A percentile compares a stretch with the other conserved stretches of the same genome.
These are phyloP conservation scores for Exophiala calicioides DNA, from an alignment of 2,329 filamentous ascomycete genomes.

Conservation along the genomic window DNA sequence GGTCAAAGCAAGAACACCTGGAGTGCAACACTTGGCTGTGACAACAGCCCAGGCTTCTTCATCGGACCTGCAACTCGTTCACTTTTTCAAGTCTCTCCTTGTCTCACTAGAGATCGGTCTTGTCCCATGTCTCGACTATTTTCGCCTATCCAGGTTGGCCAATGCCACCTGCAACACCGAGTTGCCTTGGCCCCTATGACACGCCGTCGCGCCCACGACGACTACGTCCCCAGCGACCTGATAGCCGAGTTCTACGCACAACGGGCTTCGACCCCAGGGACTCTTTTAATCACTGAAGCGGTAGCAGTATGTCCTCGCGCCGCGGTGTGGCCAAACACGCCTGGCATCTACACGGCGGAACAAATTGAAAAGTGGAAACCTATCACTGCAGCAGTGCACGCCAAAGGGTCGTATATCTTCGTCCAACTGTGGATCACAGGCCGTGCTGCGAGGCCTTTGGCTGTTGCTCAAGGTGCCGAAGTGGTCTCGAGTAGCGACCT, in stretches of 20 bases:
- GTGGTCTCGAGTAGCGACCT: conserved; percentile 12
- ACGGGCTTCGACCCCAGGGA: conserved; percentile 42
- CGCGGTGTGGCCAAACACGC: conserved; percentile 5
- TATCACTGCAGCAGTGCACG: conserved; percentile 53
- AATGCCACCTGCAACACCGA: conserved; percentile 52
- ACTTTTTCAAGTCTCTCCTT: too few species aligned
- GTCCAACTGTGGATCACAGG: conserved; percentile 47
- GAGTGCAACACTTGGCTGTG: too few species aligned
- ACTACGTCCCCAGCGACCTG: conserved; percentile 42
- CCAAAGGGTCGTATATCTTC: conserved; percentile 51
- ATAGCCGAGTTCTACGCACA: conserved; percentile 43
- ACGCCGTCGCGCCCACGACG: conserved; percentile 51
- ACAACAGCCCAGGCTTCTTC: too few species aligned
- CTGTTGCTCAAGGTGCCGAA: neutral
- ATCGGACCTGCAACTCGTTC: too few species aligned
- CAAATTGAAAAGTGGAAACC: conserved; percentile 54
- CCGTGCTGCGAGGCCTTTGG: conserved; percentile 43
- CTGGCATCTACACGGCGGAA: conserved; percentile 28
- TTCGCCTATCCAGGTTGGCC: conserved; percentile 47
- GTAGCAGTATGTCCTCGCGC: conserved; percentile 5
- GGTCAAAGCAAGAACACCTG: too few species aligned
- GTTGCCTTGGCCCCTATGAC: conserved; percentile 57
- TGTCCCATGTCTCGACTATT: too few species aligned
- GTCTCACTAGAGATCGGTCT: too few species aligned
- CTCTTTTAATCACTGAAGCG: conserved; percentile 44